phyloP scores from a whole-genome alignment of 805 yeast species.

The Soucietia sequanensis region DNA sequence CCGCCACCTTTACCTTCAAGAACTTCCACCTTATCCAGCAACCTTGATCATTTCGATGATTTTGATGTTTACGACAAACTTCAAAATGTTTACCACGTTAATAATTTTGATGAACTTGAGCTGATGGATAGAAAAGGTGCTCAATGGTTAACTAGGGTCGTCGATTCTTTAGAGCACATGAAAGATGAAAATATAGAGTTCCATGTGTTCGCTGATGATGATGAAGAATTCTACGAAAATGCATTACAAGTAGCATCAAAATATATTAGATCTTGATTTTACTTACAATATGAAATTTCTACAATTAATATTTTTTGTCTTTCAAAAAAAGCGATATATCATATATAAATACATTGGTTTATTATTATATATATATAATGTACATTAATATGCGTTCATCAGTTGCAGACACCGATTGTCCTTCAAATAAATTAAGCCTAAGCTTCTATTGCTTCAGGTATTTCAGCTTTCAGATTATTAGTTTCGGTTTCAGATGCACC shows the following conservation, averaged over 20 bases:
- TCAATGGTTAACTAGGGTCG: slow-evolving; percentile 34
- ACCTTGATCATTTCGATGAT: slow-evolving; percentile 2
- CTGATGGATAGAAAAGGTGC: slow-evolving; percentile 39
- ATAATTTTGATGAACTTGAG: slow-evolving; percentile 29
- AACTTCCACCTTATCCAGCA: neutral
- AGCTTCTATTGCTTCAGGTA: too few relatives aligned
- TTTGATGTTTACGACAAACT: slow-evolving; percentile 22
- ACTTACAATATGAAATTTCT: too few relatives aligned
- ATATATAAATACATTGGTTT: too few relatives aligned
- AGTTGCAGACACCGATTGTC: too few relatives aligned
- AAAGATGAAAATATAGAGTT: slow-evolving; percentile 28
- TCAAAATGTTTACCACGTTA: slow-evolving; percentile 20
- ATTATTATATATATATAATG: too few relatives aligned
- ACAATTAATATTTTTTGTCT: too few relatives aligned
- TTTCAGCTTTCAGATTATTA: too few relatives aligned
- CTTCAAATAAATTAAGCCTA: too few relatives aligned
- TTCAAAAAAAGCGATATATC: too few relatives aligned
- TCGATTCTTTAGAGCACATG: slow-evolving; percentile 25
- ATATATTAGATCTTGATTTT: too few relatives aligned
- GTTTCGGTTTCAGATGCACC: too few relatives aligned
- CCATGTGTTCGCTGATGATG: slow-evolving; percentile 34
- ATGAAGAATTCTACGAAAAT: slow-evolving; percentile 28
- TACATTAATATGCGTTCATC: too few relatives aligned
- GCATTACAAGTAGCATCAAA: slow-evolving; percentile 10
- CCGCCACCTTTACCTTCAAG: slow-evolving; percentile 1